A percentile compares a stretch with the other conserved stretches of the same genome.
Evolutionary conservation across 2,329 filamentous ascomycete genomes (phyloP).

Genomic region (Trichoderma koningiopsis): DNA sequence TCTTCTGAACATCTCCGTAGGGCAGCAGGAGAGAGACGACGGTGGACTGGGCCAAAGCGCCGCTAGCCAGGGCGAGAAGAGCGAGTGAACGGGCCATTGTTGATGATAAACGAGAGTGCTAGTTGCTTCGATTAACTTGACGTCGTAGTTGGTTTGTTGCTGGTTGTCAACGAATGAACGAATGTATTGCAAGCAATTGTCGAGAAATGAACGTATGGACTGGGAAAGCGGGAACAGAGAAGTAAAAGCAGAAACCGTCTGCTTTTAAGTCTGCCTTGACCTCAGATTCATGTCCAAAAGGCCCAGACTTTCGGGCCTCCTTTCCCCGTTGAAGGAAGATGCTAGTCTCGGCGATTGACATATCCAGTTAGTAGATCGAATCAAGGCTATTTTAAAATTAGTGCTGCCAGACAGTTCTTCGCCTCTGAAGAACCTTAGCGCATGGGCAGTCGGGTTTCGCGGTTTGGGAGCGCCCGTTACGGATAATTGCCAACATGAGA

Average conservation of each 20-base stretch:
- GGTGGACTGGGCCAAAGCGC: slow-evolving; percentile 34
- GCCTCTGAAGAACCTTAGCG: not conserved
- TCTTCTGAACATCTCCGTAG: slow-evolving; percentile 29
- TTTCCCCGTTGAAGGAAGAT: slow-evolving; percentile 11
- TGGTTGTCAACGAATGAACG: slow-evolving; percentile 3
- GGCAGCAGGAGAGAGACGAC: slow-evolving; percentile 36
- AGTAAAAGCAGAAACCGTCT: not conserved
- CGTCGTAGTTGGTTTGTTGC: not conserved
- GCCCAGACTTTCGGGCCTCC: not conserved
- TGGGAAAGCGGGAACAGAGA: not conserved
- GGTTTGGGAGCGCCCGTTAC: not conserved
- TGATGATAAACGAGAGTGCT: not conserved
- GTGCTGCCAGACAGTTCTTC: not conserved
- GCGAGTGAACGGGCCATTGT: slow-evolving; percentile 31
- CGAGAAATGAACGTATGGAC: not conserved
- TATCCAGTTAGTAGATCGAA: slow-evolving; percentile 11
- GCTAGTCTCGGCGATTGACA: slow-evolving; percentile 23
- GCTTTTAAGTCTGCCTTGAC: not conserved
- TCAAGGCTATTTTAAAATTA: slow-evolving; percentile 3
- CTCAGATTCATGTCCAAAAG: not conserved
- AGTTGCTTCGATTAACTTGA: not conserved
- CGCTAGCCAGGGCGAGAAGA: slow-evolving; percentile 32
- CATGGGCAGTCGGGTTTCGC: not conserved
- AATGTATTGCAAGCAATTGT: not conserved
- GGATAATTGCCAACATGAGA: not conserved